phyloP scores from a whole-genome alignment of 1,284 basidiomycete genomes.

The Polyporus tsugae region DNA sequence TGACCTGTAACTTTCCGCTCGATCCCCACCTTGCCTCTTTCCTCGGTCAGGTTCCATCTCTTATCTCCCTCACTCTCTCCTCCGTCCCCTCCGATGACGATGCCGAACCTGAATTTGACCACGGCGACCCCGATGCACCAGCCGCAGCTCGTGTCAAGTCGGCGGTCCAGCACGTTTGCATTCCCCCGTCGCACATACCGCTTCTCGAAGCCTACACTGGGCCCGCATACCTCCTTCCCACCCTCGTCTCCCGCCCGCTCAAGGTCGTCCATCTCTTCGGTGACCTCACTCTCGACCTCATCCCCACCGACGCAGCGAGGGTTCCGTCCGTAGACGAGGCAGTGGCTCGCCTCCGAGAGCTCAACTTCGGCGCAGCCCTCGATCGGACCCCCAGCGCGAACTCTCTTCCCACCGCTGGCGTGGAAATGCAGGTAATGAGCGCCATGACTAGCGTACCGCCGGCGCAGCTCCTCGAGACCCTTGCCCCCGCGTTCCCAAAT shows the following conservation, averaged over 20 bases:
- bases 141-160: constrained; percentile 14
- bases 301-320: constrained; percentile 50
- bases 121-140: constrained; percentile 19
- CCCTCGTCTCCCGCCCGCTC: constrained; percentile 72
- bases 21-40: constrained; percentile 65
- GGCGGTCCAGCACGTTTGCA: constrained; percentile 35
- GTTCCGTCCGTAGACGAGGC: constrained; percentile 52
- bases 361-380: constrained; percentile 17
- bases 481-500: constrained; percentile 44
- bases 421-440: constrained; percentile 41
- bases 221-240: constrained; percentile 59
- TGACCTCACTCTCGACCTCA: constrained; percentile 61
- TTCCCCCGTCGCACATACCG: constrained; percentile 50
- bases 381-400: constrained; percentile 18
- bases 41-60: constrained; percentile 46
- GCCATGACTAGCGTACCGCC: constrained; percentile 46
- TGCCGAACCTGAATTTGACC: constrained; percentile 27
- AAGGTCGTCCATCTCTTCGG: constrained; percentile 66
- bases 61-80: constrained; percentile 35
- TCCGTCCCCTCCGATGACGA: constrained; percentile 28
- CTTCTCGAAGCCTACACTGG: constrained; percentile 66
- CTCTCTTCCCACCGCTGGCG: constrained; percentile 19
- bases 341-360: constrained; percentile 27
- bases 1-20: constrained; percentile 65
- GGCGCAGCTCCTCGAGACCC: constrained; percentile 43